Percentiles rank a stretch among this genome's conserved stretches.
phyloP scores from a whole-genome alignment of 2,329 filamentous ascomycete genomes.

The Alternaria solani region DNA sequence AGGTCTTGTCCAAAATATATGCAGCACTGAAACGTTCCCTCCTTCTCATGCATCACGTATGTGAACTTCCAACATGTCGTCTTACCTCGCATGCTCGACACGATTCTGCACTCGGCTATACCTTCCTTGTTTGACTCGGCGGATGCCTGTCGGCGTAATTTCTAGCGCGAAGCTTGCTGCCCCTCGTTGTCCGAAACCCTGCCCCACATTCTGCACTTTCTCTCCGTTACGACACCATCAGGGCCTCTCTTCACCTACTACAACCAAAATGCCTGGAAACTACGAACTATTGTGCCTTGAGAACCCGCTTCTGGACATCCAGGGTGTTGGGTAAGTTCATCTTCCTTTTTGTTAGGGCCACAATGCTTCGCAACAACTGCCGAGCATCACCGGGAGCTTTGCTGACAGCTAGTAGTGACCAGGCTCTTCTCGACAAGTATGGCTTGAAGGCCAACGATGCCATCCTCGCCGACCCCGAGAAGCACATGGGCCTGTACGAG shows the following conservation, averaged over 20 bases:
- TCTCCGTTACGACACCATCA: slow-evolving; percentile 27
- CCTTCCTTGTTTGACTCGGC: slow-evolving; percentile 3
- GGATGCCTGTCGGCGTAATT: slow-evolving; percentile 5
- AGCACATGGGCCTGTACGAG: slow-evolving; percentile 90
- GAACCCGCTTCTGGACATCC: slow-evolving; percentile 98
- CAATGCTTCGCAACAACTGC: not conserved
- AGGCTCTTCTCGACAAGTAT: slow-evolving; percentile 90
- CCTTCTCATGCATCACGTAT: not conserved
- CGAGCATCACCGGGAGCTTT: slow-evolving; percentile 22
- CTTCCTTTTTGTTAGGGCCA: not conserved
- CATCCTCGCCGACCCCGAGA: slow-evolving; percentile 85
- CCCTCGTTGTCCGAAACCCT: slow-evolving; percentile 28
- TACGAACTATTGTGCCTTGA: slow-evolving; percentile 92
- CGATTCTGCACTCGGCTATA: slow-evolving; percentile 12
- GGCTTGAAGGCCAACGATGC: slow-evolving; percentile 94
- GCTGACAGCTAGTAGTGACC: slow-evolving; percentile 65
- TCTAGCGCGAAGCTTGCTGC: slow-evolving; percentile 26
- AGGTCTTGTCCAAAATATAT: not conserved
- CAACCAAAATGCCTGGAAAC: slow-evolving; percentile 76
- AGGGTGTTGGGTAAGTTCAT: slow-evolving; percentile 71
- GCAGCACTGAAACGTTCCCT: not conserved
- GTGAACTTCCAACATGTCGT: not conserved
- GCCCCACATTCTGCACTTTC: slow-evolving; percentile 27
- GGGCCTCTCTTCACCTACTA: slow-evolving; percentile 10
- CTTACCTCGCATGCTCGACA: not conserved